These are phyloP conservation scores for Alternaria sp. DNA, from an alignment of 2,329 filamentous ascomycete species.

Conservation along the genomic window DNA sequence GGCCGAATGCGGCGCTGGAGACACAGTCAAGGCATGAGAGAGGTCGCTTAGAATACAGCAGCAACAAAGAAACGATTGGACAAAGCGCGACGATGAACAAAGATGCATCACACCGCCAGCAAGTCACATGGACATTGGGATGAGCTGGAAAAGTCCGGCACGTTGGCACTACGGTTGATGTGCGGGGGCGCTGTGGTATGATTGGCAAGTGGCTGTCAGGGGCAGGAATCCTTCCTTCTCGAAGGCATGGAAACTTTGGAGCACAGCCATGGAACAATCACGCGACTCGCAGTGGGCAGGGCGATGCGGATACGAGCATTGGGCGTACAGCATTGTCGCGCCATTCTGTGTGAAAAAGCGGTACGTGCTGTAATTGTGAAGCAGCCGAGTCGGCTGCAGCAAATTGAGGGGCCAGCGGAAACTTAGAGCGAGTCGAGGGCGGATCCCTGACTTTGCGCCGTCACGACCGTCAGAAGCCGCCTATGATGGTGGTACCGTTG, in stretches of 20 bases:
- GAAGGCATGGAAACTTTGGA: slow-evolving; percentile 30
- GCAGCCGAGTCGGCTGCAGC: slow-evolving; percentile 16
- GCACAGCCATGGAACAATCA: slow-evolving; percentile 25
- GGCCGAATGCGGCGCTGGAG: slow-evolving; percentile 5
- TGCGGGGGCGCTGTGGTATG: slow-evolving; percentile 33
- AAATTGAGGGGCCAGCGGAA: slow-evolving; percentile 13
- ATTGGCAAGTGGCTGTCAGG: slow-evolving; percentile 38
- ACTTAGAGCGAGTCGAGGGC: slow-evolving; percentile 11
- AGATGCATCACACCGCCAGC: slow-evolving; percentile 44
- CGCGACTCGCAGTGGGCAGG: slow-evolving; percentile 32
- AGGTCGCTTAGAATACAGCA: background rate
- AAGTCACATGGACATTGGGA: slow-evolving; percentile 40
- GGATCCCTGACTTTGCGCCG: slow-evolving; percentile 30
- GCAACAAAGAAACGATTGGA: slow-evolving; percentile 30
- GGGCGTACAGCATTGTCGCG: slow-evolving; percentile 10
- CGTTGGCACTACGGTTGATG: slow-evolving; percentile 21
- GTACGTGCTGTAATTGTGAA: slow-evolving; percentile 12
- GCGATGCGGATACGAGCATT: slow-evolving; percentile 15
- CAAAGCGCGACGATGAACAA: slow-evolving; percentile 11
- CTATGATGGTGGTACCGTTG: slow-evolving; percentile 36
- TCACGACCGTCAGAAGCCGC: slow-evolving; percentile 32
- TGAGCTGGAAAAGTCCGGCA: slow-evolving; percentile 14
- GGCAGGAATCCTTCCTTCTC: slow-evolving; percentile 40
- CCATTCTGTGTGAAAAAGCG: slow-evolving; percentile 4
- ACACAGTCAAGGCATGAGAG: slow-evolving; percentile 12